Evolutionary conservation across 2,329 filamentous ascomycete species (phyloP).

Genomic region (Phialophora expanda): DNA sequence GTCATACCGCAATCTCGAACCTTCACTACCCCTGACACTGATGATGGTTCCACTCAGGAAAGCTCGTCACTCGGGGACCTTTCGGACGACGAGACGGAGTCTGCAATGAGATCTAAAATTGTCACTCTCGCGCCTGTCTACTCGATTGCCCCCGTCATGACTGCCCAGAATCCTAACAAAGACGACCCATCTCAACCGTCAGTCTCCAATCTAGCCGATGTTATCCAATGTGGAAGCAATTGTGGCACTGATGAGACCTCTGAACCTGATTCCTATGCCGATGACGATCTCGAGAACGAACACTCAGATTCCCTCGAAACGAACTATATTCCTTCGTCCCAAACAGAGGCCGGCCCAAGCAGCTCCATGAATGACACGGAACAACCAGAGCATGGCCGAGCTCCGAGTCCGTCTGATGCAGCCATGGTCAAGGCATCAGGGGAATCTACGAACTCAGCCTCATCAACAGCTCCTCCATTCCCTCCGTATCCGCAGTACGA

Average conservation of each 20-base stretch:
- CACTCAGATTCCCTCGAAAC: constrained; percentile 4
- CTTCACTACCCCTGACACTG: constrained; percentile 35
- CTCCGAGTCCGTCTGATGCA: constrained; percentile 48
- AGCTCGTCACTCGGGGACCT: constrained; percentile 22
- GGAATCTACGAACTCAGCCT: neutral
- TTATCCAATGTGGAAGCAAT: neutral
- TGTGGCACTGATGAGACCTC: neutral
- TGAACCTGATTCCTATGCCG: constrained; percentile 6
- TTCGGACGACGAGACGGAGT: constrained; percentile 12
- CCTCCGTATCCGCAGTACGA: neutral
- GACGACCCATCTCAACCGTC: neutral
- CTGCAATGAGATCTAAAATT: neutral
- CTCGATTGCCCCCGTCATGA: neutral
- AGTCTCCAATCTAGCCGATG: neutral
- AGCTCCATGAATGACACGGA: neutral
- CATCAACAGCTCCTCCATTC: constrained; percentile 4
- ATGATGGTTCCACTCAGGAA: constrained; percentile 29
- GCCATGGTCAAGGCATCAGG: constrained; percentile 45
- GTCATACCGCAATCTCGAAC: constrained; percentile 25
- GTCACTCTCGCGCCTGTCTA: neutral
- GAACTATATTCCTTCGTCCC: neutral
- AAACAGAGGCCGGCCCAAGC: neutral
- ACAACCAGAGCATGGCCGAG: constrained; percentile 28
- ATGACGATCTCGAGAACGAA: constrained; percentile 7
- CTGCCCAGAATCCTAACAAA: neutral